Percentiles rank a stretch among this genome's conserved stretches.
phyloP scores from a whole-genome alignment of 345 rosid genomes.

The Microthlaspi erraticum region DNA sequence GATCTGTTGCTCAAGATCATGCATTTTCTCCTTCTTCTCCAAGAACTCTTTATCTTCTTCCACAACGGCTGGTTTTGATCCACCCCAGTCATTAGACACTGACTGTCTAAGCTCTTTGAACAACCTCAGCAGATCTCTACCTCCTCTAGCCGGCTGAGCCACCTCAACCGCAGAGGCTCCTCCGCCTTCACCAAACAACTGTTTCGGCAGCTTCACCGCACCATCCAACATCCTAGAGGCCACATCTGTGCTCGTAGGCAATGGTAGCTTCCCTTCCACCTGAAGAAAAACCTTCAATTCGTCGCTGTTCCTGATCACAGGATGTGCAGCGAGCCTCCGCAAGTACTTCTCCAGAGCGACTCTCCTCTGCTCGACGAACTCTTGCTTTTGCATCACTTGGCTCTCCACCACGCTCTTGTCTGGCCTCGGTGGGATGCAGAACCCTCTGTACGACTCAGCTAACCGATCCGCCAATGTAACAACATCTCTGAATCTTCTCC shows the following conservation, averaged over 20 bases:
- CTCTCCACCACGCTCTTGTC: conserved; percentile 96
- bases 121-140: conserved; percentile 84
- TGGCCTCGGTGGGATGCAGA: conserved; percentile 86
- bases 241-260: conserved; percentile 70
- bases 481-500: conserved; percentile 83
- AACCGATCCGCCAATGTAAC: conserved; percentile 83
- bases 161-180: conserved; percentile 56
- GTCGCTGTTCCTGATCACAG: conserved; percentile 75
- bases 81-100: conserved; percentile 86
- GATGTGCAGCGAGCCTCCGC: conserved; percentile 72
- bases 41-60: conserved; percentile 94
- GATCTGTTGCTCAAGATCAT: conserved; percentile 86
- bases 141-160: conserved; percentile 86
- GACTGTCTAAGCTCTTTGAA: conserved; percentile 94
- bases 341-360: conserved; percentile 85
- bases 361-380: conserved; percentile 95
- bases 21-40: conserved; percentile 83
- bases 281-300: conserved; percentile 79
- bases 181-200: conserved; percentile 79
- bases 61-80: conserved; percentile 70
- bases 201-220: conserved; percentile 81
- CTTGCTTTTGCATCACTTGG: conserved; percentile 98
- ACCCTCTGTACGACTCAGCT: conserved; percentile 83
- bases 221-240: conserved; percentile 97
- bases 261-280: conserved; percentile 77